phyloP scores from a whole-genome alignment of 176 grass and related monocot species.

The Aegilops sharonensis region DNA sequence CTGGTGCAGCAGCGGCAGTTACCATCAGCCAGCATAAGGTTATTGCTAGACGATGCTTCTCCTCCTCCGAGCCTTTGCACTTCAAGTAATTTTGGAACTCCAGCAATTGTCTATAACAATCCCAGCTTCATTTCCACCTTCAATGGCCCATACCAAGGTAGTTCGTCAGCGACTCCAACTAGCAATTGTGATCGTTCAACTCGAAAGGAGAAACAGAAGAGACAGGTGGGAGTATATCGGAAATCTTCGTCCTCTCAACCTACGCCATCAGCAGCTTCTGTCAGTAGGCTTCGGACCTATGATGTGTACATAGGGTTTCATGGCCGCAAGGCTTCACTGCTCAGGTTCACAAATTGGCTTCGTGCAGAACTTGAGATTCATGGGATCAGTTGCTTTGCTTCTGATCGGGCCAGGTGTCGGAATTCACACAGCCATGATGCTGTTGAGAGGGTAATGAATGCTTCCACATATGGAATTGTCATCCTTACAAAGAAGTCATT shows the following conservation, averaged over 20 bases:
- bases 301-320: constrained; percentile 98
- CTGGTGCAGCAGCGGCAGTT: constrained; percentile 12
- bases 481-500: constrained; percentile 94
- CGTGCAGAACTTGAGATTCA: constrained; percentile 88
- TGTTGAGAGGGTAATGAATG: constrained; percentile 91
- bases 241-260: constrained; percentile 48
- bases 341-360: constrained; percentile 93
- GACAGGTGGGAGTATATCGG: constrained; percentile 31
- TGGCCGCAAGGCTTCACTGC: constrained; percentile 76
- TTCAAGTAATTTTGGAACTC: constrained; percentile 74
- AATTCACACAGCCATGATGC: constrained; percentile 69
- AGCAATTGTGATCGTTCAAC: constrained; percentile 32
- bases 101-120: constrained; percentile 62
- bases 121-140: constrained; percentile 60
- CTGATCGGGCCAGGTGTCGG: constrained; percentile 74
- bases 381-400: constrained; percentile 92
- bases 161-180: constrained; percentile 40
- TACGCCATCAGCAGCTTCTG: constrained; percentile 52
- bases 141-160: constrained; percentile 52
- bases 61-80: constrained; percentile 64
- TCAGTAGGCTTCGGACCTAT: constrained; percentile 52
- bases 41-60: constrained; percentile 56
- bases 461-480: constrained; percentile 84
- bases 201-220: constrained; percentile 60
- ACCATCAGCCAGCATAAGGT: constrained; percentile 27